These are phyloP conservation scores for Penicillium rolfsii DNA, from an alignment of 2,329 filamentous ascomycete species.

Conservation along the genomic window DNA sequence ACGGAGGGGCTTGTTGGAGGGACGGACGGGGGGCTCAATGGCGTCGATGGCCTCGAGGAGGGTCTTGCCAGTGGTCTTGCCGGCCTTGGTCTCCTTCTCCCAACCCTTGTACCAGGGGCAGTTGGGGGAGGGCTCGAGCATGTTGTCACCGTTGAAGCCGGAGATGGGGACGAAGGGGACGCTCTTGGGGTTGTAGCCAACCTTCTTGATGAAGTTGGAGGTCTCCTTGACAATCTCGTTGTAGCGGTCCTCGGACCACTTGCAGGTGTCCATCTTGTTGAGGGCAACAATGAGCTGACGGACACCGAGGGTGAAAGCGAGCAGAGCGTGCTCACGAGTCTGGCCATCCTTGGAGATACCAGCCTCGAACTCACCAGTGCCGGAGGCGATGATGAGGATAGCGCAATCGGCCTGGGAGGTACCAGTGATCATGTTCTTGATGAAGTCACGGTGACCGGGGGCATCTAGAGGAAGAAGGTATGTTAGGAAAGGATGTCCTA, in stretches of 20 bases:
- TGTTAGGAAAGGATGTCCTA: slow-evolving; percentile 8
- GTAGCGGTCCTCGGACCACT: slow-evolving; percentile 96
- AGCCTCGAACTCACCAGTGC: slow-evolving; percentile 99
- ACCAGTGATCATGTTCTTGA: slow-evolving; percentile 99
- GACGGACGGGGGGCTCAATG: slow-evolving; percentile 90
- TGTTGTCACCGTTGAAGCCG: slow-evolving; percentile 99
- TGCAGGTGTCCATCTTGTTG: slow-evolving; percentile 99
- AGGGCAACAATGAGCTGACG: slow-evolving; percentile 99
- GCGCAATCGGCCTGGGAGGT: slow-evolving; percentile 99
- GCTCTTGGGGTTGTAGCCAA: slow-evolving; percentile 99
- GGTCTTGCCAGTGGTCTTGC: slow-evolving; percentile 90
- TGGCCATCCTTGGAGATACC: slow-evolving; percentile 99
- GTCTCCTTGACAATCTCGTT: slow-evolving; percentile 99
- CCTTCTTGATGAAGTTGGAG: slow-evolving; percentile 99
- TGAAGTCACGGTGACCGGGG: slow-evolving; percentile 99
- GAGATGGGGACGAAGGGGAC: slow-evolving; percentile 99
- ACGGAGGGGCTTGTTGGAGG: slow-evolving; percentile 98
- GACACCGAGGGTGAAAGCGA: slow-evolving; percentile 99
- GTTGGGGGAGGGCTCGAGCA: slow-evolving; percentile 87
- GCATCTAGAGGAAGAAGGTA: slow-evolving; percentile 63
- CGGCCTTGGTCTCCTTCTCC: slow-evolving; percentile 95
- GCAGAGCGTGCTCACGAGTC: slow-evolving; percentile 99
- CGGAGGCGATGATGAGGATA: slow-evolving; percentile 99
- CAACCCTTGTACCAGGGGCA: slow-evolving; percentile 99
- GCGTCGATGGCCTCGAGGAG: slow-evolving; percentile 98